phyloP scores from a whole-genome alignment of 179 eudicot species.

The Patellifolia procumbens region DNA sequence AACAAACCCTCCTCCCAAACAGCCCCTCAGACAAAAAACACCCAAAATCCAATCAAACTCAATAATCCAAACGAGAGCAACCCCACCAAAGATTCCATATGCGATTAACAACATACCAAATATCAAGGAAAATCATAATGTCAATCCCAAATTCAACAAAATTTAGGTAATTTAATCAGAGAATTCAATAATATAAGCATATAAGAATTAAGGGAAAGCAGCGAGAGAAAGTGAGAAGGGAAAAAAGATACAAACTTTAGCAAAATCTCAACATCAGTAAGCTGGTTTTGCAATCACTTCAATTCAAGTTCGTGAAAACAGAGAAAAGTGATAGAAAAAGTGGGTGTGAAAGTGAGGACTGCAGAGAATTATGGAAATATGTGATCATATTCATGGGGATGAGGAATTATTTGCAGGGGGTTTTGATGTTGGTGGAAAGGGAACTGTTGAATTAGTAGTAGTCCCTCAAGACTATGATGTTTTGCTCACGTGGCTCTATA shows the following conservation, averaged over 20 bases:
- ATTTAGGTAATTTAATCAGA: not conserved
- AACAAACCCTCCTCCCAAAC: not conserved
- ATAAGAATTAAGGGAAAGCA: not conserved
- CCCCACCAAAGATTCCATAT: constrained; percentile 1
- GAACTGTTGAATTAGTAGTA: constrained; percentile 8
- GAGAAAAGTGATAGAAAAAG: not conserved
- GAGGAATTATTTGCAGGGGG: not conserved
- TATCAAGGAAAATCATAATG: not conserved
- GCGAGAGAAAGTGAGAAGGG: not conserved
- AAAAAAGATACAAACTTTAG: constrained; percentile 2
- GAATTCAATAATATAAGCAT: not conserved
- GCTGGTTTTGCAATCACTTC: not conserved
- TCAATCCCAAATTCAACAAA: not conserved
- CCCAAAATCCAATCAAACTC: not conserved
- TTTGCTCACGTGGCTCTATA: not conserved
- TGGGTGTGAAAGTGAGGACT: constrained; percentile 9
- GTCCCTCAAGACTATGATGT: not conserved
- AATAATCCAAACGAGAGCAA: not conserved
- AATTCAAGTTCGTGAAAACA: not conserved
- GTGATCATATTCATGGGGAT: constrained; percentile 15
- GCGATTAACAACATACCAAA: not conserved
- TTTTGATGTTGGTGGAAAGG: not conserved
- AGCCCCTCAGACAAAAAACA: not conserved
- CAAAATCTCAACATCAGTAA: not conserved
- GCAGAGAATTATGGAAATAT: not conserved